Evolutionary conservation across 768 basidiomycete species (phyloP).

Genomic region (Termitomyces sp.): DNA sequence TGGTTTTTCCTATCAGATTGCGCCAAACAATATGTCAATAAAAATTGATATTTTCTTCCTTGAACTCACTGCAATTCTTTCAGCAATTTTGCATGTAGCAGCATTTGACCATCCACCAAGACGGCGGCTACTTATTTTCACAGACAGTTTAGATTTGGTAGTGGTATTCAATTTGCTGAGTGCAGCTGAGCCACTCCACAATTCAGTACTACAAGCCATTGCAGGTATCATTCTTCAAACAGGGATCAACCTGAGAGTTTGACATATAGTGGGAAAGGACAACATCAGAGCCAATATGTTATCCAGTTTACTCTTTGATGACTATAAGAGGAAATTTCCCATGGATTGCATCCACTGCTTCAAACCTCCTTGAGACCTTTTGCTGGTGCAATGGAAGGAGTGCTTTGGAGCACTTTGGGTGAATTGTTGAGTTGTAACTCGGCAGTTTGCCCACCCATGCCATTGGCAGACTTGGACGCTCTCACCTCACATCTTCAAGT

Average conservation of each 20-base stretch:
- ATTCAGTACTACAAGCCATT: neutral
- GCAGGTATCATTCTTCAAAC: slow-evolving; percentile 9
- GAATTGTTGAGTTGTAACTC: neutral
- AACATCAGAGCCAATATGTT: slow-evolving; percentile 17
- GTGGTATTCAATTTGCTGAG: slow-evolving; percentile 6
- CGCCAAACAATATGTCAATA: neutral
- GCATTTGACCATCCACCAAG: slow-evolving; percentile 7
- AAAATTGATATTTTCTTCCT: slow-evolving; percentile 23
- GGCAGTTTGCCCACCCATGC: slow-evolving; percentile 8
- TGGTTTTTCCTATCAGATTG: slow-evolving; percentile 15
- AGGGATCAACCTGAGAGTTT: slow-evolving; percentile 13
- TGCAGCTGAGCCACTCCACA: slow-evolving; percentile 2
- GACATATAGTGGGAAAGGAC: slow-evolving; percentile 14
- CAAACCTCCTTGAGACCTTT: slow-evolving; percentile 8
- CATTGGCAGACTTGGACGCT: slow-evolving; percentile 13
- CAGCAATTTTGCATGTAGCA: slow-evolving; percentile 3
- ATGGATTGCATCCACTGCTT: slow-evolving; percentile 15
- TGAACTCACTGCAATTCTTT: slow-evolving; percentile 19
- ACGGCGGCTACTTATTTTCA: slow-evolving; percentile 10
- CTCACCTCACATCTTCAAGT: slow-evolving; percentile 13
- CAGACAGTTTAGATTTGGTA: slow-evolving; percentile 17
- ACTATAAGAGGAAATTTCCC: slow-evolving; percentile 13
- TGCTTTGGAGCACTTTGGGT: slow-evolving; percentile 13
- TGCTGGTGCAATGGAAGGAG: too few relatives aligned
- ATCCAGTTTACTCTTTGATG: slow-evolving; percentile 14